Base-by-base conservation (phyloP, 352 stramenopile species). In the Pythium aquatile region DNA sequence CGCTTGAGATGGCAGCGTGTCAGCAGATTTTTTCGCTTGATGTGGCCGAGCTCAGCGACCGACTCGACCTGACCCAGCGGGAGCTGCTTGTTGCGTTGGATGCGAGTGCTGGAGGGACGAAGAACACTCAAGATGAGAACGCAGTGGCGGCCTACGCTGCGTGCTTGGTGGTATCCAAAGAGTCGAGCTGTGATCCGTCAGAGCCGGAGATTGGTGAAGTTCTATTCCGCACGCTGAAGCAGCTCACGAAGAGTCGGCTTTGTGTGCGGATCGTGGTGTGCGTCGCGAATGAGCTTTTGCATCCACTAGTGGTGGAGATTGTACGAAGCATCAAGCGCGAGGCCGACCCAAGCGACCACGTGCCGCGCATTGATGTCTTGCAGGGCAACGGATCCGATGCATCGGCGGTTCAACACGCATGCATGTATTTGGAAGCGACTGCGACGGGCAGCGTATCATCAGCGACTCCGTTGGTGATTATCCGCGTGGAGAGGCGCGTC, bases 21-120 rank as follows among this genome's bases (percentile, higher is more conserved):
- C 63, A 69, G 28, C 55, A 74, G 53, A 67, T 69, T 58, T 74
- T 67, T 24, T 55, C 67, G 58, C 47, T 74, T 9, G 61, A 69
- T 24, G 33, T 74, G 6, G 47, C 55, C 7, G 57, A 58, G 37
- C 58, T 74, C 11, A 69, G 67, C 52, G 67, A 74, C 39, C 56
- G 51, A 2, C 40, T 74, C 13, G 56, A 64, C 24, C 16, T 73
- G 42, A 52, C 57, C 3, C 32, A 51, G 14, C 30, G 49, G 7
- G 66, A 73, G 35, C 32, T 73, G n/a, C 57, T 73, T 29, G 48
- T 56, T 0, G 59, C 59, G 14, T 55, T 72, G 3, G 33, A 58
- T 20, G 39, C 40, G 13, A 48, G 40, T 48, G 40, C 40, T 9
- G 40, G 40, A 26, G 40, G 16, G 17, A n/a, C 40, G 17, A 26